phyloP scores from a whole-genome alignment of 176 grass and related monocot species.

The Guadua angustifolia region DNA sequence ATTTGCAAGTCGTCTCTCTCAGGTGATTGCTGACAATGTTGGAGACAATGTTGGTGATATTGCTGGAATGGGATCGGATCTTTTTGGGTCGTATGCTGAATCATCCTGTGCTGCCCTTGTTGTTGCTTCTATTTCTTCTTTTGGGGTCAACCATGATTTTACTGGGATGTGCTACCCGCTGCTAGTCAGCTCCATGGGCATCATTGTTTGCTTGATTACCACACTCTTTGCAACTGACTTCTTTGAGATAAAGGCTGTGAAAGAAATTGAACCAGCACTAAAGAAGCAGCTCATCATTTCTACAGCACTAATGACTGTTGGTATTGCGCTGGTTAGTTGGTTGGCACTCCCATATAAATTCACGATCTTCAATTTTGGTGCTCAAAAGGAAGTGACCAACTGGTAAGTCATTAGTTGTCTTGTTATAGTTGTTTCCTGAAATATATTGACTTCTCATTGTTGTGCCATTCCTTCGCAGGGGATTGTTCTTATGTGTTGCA shows the following conservation, averaged over 20 bases:
- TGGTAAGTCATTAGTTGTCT: constrained; percentile 29
- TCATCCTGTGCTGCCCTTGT: constrained; percentile 60
- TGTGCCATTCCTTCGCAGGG: constrained; percentile 30
- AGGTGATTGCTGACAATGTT: constrained; percentile 66
- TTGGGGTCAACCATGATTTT: constrained; percentile 58
- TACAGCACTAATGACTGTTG: constrained; percentile 48
- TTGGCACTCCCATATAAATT: constrained; percentile 54
- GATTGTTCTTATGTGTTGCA: constrained; percentile 57
- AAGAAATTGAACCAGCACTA: constrained; percentile 55
- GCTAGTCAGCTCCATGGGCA: constrained; percentile 60
- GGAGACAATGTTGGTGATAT: constrained; percentile 68
- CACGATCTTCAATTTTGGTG: constrained; percentile 62
- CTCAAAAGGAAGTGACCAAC: constrained; percentile 49
- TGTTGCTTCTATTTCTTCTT: constrained; percentile 67
- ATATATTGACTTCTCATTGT: neutral
- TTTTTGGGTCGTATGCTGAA: constrained; percentile 65
- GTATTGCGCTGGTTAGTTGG: constrained; percentile 56
- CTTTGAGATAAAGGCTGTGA: constrained; percentile 55
- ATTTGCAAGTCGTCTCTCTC: neutral
- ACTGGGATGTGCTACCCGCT: constrained; percentile 61
- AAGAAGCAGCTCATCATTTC: constrained; percentile 60
- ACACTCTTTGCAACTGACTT: constrained; percentile 62
- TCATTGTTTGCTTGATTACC: constrained; percentile 56
- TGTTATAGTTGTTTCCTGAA: neutral
- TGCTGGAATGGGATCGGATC: constrained; percentile 63